Percentiles rank a stretch among this genome's conserved stretches.
Conservation (phyloP, 768 basidiomycete genomes). For the Clavulina sp. region DNA sequence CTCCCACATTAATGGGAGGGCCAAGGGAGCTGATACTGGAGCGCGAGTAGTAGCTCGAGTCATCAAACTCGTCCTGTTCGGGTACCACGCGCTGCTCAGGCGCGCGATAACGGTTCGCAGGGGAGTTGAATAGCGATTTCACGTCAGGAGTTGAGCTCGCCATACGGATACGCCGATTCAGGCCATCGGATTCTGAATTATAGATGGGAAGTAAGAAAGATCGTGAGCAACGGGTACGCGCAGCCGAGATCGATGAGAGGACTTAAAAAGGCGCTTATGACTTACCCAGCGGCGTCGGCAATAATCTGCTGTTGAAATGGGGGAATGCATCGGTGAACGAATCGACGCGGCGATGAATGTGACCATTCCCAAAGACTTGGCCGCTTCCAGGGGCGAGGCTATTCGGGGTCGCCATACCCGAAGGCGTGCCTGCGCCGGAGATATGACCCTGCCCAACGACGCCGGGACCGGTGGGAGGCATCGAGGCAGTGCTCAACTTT, state of each 20-base stretch:
- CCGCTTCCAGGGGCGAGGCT: slow-evolving; percentile 1
- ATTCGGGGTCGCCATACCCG: slow-evolving; percentile 6
- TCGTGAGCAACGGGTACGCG: slow-evolving; percentile 42
- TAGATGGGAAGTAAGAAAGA: slow-evolving; percentile 5
- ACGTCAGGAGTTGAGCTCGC: slow-evolving; percentile 89
- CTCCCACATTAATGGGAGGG: slow-evolving; percentile 21
- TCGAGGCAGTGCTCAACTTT: slow-evolving; percentile 37
- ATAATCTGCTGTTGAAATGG: slow-evolving; percentile 87
- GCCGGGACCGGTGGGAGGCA: background rate
- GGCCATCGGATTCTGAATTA: slow-evolving; percentile 52
- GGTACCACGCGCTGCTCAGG: slow-evolving; percentile 42
- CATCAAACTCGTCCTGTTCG: slow-evolving; percentile 8
- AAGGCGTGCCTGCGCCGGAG: slow-evolving; percentile 2
- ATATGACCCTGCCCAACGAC: slow-evolving; percentile 1
- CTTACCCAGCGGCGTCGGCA: slow-evolving; percentile 30
- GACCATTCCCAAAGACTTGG: slow-evolving; percentile 16
- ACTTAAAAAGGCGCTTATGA: background rate
- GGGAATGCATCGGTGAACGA: slow-evolving; percentile 92
- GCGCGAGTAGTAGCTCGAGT: background rate
- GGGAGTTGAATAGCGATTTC: slow-evolving; percentile 75
- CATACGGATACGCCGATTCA: slow-evolving; percentile 57
- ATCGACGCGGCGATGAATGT: slow-evolving; percentile 61
- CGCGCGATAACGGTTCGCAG: slow-evolving; percentile 64
- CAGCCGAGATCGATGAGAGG: background rate
- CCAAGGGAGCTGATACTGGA: slow-evolving; percentile 21